phyloP scores from a whole-genome alignment of 176 grass and related monocot genomes.

The Oryza brachyantha region DNA sequence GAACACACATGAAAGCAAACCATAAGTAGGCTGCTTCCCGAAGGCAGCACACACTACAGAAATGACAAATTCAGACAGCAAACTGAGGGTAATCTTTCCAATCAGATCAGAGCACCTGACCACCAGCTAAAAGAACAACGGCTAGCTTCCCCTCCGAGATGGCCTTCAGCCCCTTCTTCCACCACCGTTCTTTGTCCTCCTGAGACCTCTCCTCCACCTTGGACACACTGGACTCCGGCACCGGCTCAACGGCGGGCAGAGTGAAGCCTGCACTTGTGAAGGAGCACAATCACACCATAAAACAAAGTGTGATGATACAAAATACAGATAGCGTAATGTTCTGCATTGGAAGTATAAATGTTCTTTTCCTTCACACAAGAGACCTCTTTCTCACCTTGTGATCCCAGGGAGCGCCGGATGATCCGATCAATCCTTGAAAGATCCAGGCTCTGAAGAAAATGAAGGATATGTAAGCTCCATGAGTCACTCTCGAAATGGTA shows the following conservation, averaged over 20 bases:
- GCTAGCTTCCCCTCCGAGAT: constrained; percentile 97
- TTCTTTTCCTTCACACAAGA: background rate
- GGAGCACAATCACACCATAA: background rate
- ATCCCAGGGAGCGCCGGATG: constrained; percentile 86
- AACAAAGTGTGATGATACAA: background rate
- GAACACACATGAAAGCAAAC: constrained; percentile 4
- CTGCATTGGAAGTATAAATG: background rate
- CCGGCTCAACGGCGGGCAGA: constrained; percentile 60
- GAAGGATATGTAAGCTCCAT: background rate
- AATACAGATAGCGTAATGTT: background rate
- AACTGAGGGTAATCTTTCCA: background rate
- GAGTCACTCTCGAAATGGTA: background rate
- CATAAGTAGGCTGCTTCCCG: background rate
- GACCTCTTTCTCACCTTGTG: constrained; percentile 53
- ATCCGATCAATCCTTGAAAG: constrained; percentile 92
- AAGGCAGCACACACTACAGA: background rate
- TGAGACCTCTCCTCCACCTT: constrained; percentile 78
- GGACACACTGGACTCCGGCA: constrained; percentile 83
- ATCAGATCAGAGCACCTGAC: constrained; percentile 75
- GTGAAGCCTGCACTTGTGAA: constrained; percentile 42
- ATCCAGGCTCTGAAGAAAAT: constrained; percentile 74
- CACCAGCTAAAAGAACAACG: constrained; percentile 88
- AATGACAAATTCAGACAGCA: constrained; percentile 3
- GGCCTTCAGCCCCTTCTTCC: constrained; percentile 90
- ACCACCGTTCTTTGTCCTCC: constrained; percentile 84